Percentiles rank a stretch among this genome's conserved stretches.
Evolutionary conservation across 306 rosid species (phyloP).

Genomic region (Quercus parvula): DNA sequence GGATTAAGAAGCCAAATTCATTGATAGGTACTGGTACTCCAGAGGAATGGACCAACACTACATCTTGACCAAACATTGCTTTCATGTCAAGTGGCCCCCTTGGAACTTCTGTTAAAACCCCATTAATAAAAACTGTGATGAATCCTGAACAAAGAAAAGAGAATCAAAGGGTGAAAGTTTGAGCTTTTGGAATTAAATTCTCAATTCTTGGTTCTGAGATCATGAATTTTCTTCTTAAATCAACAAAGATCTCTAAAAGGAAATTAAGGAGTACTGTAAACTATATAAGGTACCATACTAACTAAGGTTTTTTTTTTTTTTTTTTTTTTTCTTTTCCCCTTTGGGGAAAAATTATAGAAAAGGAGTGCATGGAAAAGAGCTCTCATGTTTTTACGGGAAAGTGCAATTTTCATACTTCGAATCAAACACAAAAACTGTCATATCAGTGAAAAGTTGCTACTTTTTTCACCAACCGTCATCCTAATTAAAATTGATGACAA

Average conservation of each 20-base stretch:
- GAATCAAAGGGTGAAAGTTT: neutral
- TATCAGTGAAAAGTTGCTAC: conserved; percentile 43
- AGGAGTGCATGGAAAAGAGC: conserved; percentile 42
- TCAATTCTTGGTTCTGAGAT: neutral
- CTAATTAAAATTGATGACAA: neutral
- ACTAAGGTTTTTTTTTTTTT: conserved; percentile 22
- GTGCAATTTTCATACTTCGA: conserved; percentile 38
- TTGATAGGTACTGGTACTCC: conserved; percentile 66
- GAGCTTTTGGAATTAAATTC: neutral
- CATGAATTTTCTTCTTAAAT: neutral
- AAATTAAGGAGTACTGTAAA: neutral
- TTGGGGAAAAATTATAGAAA: conserved; percentile 27
- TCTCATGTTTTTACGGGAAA: conserved; percentile 54
- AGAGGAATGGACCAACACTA: conserved; percentile 70
- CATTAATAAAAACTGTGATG: conserved; percentile 80
- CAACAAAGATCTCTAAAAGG: neutral
- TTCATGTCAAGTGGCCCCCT: conserved; percentile 65
- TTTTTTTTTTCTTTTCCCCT: neutral
- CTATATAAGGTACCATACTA: neutral
- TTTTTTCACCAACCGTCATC: conserved; percentile 30
- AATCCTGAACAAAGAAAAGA: conserved; percentile 32
- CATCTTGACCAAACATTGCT: conserved; percentile 64
- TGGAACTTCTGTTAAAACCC: conserved; percentile 67
- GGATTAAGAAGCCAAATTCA: conserved; percentile 67
- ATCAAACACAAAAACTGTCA: conserved; percentile 43